Evolutionary conservation across 306 rosid species (phyloP), one percentile per base, ranked within the genome.

Genomic region (Pterocarpus santalinus): DNA sequence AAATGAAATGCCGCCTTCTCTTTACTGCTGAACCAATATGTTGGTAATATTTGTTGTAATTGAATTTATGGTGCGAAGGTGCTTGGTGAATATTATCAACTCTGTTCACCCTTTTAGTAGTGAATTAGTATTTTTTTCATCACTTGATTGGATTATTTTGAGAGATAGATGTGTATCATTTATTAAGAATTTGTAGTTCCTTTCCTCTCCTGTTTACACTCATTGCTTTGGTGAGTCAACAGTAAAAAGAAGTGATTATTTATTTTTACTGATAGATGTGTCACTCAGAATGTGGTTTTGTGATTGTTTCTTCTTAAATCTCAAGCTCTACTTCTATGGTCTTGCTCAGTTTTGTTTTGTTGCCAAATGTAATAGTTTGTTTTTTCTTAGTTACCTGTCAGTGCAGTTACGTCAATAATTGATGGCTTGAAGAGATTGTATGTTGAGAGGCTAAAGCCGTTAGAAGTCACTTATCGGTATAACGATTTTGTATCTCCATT

Each of bases 391-490:
- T 52, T 92, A 58, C 88, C 99, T 64, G 84, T 61, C 52, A 78
- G 57, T 72, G 86, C 92, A 51, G 97, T 95, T 43, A 95, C 99
- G 69, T 95, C 99, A 63, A 93, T 95, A 73, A 41, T 78, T 79
- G 97, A 95, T 80, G 99, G 98, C 70, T 85, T 95, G 85, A 95
- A 93, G 88, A 93, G 74, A 83, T 73, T 95, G 83, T 93, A 95
- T 62, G 73, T 56, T 38, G 96, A 93, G 85, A 93, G 90, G 81
- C 86, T 95, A 11, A 92, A 91, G 92, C 99, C 98, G 5, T 28
- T 95, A 89, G 99, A 95, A 90, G 79, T 70, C 46, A 38, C 97
- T 8, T 95, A 91, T 70, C 92, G 86, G 63, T 95, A 86, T 72
- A 87, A 95, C 81, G 99, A 95, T 86, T 95, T 95, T 84, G 97